These are phyloP conservation scores for Sarocladium strictum DNA, from an alignment of 2,329 filamentous ascomycete genomes.

Conservation along the genomic window DNA sequence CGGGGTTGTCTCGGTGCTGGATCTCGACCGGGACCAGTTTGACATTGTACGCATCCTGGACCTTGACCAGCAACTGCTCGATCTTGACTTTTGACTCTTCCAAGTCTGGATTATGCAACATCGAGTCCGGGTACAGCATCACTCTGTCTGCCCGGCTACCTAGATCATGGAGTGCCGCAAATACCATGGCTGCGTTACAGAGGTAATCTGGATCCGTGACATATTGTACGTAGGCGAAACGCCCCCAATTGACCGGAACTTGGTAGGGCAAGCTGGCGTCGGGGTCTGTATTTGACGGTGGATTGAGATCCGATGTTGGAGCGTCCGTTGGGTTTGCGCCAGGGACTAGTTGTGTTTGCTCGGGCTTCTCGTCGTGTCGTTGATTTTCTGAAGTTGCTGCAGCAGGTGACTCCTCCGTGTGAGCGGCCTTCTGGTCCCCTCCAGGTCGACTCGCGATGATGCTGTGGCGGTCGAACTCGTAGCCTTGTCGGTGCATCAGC, in stretches of 20 bases:
- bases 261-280: not conserved
- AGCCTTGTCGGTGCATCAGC: not conserved
- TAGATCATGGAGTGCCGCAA: conserved; percentile 35
- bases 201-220: conserved; percentile 40
- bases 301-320: not conserved
- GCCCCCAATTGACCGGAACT: conserved; percentile 31
- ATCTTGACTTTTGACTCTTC: conserved; percentile 21
- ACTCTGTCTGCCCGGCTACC: conserved; percentile 37
- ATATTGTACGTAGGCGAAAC: conserved; percentile 44
- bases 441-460: not conserved
- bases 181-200: conserved; percentile 46
- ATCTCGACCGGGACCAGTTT: conserved; percentile 36
- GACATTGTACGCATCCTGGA: conserved; percentile 37
- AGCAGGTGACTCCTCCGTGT: not conserved
- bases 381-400: not conserved
- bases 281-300: not conserved
- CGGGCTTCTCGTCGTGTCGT: not conserved
- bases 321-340: not conserved
- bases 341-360: not conserved
- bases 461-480: not conserved
- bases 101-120: conserved; percentile 26
- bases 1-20: conserved; percentile 27
- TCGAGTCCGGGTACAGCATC: conserved; percentile 38
- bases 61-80: conserved; percentile 30
- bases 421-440: not conserved